Evolutionary conservation across 1,284 basidiomycete genomes (phyloP), one percentile per base, ranked within the genome.

Genomic region (Dichomitus squalens): DNA sequence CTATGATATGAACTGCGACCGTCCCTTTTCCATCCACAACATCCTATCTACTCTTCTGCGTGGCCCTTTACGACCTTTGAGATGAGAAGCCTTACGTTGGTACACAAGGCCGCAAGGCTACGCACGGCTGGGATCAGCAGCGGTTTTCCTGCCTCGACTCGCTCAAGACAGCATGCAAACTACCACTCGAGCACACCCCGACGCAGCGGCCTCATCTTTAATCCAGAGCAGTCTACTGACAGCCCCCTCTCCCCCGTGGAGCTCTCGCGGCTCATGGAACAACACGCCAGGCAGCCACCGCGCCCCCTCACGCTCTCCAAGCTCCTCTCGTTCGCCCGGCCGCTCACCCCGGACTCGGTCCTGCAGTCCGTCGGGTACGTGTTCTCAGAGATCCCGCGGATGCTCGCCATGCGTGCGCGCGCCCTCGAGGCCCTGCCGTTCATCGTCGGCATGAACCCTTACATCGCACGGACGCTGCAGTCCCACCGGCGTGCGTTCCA

Each of bases 361-460:
- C 73, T 92, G 2, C 76, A 79, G 11, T 92, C 90, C 16, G 88
- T 87, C 7, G 77, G 79, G 2, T 89, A 88, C 72, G 85, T 84
- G 0, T 78, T 90, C 12, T 78, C 83, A 7, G 90, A 93, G 69
- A 85, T 93, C 21, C 91, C 90, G 18, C 79, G 86, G 29, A 78
- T 90, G 49, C 79, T 93, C 35, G 88, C 88, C 1, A 83, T 81
- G 61, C 85, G 90, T 20, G 86, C 90, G 34, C 81, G 82, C 36
- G 85, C 85, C 23, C 75, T 93, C 50, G 89, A 92, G 68, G 75
- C 78, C 2, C 78, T 93, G 16, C 90, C 90, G 1, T 93, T 89
- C 73, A 95, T 96, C 50, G 93, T 95, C 36, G 93, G 92, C 16
- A 92, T 90, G 58, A 96, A 96, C 70, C 94, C 94, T 4, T 93